These are phyloP conservation scores for Globisporangium cystogenes DNA, from an alignment of 352 stramenopile species.

Conservation along the genomic window DNA sequence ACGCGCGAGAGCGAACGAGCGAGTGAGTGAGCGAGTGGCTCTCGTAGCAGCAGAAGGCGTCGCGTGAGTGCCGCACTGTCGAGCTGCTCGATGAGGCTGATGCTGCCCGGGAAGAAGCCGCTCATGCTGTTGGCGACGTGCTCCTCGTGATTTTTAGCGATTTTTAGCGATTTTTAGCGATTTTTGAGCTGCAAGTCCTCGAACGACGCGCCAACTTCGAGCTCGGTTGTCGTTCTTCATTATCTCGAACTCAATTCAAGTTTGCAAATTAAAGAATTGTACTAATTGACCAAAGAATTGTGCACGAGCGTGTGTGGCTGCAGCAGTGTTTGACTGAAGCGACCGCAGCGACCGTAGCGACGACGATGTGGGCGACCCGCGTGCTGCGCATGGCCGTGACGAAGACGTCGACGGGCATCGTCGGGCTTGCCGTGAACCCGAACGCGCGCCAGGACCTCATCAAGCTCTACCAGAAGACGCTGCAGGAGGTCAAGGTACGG, in stretches of 20 bases:
- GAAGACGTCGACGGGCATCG: slow-evolving; percentile 85
- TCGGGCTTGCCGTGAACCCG: slow-evolving; percentile 79
- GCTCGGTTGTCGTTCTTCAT: no score
- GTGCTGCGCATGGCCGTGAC: slow-evolving; percentile 81
- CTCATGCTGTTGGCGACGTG: slow-evolving; percentile 34
- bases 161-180: no score
- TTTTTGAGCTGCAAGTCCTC: no score
- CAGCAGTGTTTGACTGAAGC: slow-evolving; percentile 15
- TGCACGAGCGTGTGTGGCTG: slow-evolving; percentile 4
- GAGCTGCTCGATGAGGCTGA: slow-evolving; percentile 79
- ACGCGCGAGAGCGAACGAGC: neutral
- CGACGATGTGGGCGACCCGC: slow-evolving; percentile 75
- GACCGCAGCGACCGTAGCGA: slow-evolving; percentile 7
- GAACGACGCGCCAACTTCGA: no score
- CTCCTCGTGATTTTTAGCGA: no score
- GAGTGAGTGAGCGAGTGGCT: neutral
- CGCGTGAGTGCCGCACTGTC: slow-evolving; percentile 46
- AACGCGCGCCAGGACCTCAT: slow-evolving; percentile 83
- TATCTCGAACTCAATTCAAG: no score
- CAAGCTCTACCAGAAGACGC: slow-evolving; percentile 76
- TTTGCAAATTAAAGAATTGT: no score
- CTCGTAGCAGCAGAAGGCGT: neutral
- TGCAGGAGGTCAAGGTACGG: slow-evolving; percentile 72
- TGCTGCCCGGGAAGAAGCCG: slow-evolving; percentile 72
- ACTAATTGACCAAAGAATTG: no score